phyloP scores from a whole-genome alignment of 2,329 filamentous ascomycete species.

The Aspergillus sp. region DNA sequence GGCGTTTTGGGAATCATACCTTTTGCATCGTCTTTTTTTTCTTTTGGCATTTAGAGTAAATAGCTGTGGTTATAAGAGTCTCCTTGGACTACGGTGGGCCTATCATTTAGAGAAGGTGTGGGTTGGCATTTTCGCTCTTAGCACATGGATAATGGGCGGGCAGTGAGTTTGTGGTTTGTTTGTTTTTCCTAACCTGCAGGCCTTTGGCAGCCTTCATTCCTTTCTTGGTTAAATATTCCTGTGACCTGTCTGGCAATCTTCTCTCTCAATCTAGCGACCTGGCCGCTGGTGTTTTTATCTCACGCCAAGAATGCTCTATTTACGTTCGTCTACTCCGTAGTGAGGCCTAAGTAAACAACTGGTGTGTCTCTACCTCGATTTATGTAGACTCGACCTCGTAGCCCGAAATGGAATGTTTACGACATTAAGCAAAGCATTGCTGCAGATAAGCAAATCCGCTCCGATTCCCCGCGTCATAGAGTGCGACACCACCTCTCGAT shows the following conservation, averaged over 20 bases:
- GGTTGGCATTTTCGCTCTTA: conserved; percentile 10
- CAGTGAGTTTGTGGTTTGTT: conserved; percentile 12
- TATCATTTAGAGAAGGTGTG: conserved; percentile 11
- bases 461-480: background rate
- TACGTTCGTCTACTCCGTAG: background rate
- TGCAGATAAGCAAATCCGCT: background rate
- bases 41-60: conserved; percentile 14
- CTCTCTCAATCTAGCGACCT: background rate
- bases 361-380: background rate
- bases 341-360: background rate
- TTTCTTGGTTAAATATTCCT: conserved; percentile 4
- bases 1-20: conserved; percentile 11
- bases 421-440: background rate
- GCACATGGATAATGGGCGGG: conserved; percentile 11
- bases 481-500: conserved; percentile 5
- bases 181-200: conserved; percentile 6
- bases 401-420: background rate
- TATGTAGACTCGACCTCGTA: background rate
- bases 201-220: conserved; percentile 1
- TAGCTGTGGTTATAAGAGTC: background rate
- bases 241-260: conserved; percentile 3
- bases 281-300: background rate
- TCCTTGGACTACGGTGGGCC: conserved; percentile 1
- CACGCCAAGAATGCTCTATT: background rate
- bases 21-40: conserved; percentile 10